phyloP scores from a whole-genome alignment of 768 basidiomycete genomes.

The Tricholoma furcatifolium region DNA sequence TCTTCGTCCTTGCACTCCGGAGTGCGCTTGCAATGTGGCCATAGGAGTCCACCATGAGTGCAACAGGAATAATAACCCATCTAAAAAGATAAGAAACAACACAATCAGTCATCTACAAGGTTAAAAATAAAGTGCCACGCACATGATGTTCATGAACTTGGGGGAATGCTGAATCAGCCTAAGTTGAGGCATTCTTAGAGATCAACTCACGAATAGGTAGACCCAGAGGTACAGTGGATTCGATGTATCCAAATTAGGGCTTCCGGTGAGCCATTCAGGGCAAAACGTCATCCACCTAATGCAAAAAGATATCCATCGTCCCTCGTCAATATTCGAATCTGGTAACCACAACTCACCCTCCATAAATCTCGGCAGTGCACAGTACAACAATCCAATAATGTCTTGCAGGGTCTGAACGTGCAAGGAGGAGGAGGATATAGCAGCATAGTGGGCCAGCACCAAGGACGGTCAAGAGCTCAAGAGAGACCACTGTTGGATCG shows the following conservation, averaged over 20 bases:
- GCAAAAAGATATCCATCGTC: background rate
- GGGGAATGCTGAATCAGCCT: background rate
- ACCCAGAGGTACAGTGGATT: slow-evolving; percentile 76
- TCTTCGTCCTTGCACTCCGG: slow-evolving; percentile 32
- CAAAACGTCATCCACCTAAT: slow-evolving; percentile 87
- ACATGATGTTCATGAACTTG: slow-evolving; percentile 84
- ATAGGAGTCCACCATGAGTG: slow-evolving; percentile 80
- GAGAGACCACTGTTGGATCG: slow-evolving; percentile 77
- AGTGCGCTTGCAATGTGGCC: slow-evolving; percentile 62
- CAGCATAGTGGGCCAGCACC: slow-evolving; percentile 74
- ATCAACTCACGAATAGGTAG: slow-evolving; percentile 67
- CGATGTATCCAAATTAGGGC: slow-evolving; percentile 67
- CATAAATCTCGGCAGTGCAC: slow-evolving; percentile 76
- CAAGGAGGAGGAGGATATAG: slow-evolving; percentile 67
- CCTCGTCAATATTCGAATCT: background rate
- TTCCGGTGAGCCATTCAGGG: slow-evolving; percentile 82
- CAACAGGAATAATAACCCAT: slow-evolving; percentile 78
- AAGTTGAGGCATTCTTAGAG: background rate
- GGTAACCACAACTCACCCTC: slow-evolving; percentile 46
- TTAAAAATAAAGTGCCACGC: slow-evolving; percentile 24
- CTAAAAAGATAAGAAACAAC: slow-evolving; percentile 32
- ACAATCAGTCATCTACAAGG: slow-evolving; percentile 1
- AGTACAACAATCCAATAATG: slow-evolving; percentile 82
- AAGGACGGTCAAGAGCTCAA: slow-evolving; percentile 82
- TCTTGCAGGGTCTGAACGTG: slow-evolving; percentile 60